A percentile compares a stretch with the other conserved stretches of the same genome.
These are phyloP conservation scores for Fomitopsis palustris DNA, from an alignment of 1,284 basidiomycete species.

Conservation along the genomic window DNA sequence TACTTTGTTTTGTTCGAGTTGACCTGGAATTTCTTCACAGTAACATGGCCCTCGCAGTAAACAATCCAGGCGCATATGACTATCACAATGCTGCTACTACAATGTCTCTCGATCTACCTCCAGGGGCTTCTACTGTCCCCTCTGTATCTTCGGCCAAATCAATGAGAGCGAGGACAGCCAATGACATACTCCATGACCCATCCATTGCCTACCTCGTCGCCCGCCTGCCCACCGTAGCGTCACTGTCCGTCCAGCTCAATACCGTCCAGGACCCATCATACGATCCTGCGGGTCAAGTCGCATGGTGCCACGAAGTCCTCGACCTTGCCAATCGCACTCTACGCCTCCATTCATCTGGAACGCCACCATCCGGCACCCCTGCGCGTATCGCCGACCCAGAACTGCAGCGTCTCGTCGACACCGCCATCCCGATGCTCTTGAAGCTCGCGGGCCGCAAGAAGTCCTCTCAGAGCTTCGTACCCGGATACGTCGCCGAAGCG, in stretches of 20 bases:
- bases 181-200: background rate
- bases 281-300: constrained; percentile 55
- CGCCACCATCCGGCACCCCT: constrained; percentile 34
- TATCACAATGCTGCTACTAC: background rate
- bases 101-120: background rate
- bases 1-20: no score
- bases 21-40: no score
- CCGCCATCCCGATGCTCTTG: constrained; percentile 60
- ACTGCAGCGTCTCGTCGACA: constrained; percentile 54
- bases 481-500: constrained; percentile 61
- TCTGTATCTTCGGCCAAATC: background rate
- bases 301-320: constrained; percentile 77
- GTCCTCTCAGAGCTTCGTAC: constrained; percentile 17
- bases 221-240: constrained; percentile 51
- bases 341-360: constrained; percentile 33
- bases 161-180: background rate
- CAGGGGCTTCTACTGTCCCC: background rate
- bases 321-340: constrained; percentile 65
- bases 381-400: constrained; percentile 55
- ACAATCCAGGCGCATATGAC: background rate
- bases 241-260: constrained; percentile 43
- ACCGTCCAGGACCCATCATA: constrained; percentile 45
- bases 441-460: constrained; percentile 33
- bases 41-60: background rate
- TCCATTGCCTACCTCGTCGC: constrained; percentile 49